Evolutionary conservation across 345 rosid genomes (phyloP), one percentile per base, ranked within the genome.

Genomic region (Ceriops tagal): DNA sequence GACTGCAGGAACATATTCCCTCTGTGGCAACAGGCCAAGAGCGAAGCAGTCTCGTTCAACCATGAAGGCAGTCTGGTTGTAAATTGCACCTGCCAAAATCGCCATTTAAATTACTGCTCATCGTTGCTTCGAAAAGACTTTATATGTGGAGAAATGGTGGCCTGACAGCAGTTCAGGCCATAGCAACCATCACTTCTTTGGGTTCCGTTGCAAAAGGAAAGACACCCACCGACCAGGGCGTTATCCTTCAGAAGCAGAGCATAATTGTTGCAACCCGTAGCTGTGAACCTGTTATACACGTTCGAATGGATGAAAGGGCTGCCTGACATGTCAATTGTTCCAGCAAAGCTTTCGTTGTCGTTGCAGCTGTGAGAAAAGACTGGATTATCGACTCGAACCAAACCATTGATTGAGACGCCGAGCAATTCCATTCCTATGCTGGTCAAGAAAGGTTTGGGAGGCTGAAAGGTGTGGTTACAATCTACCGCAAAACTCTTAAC

Each of bases 81-180:
- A 43, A 24, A 9, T 34, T 7, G 31, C 30, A 10, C 0, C 1
- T 6, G 4, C 20, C 20, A n/a, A 1, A 20, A 8, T 2, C 15
- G 19, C 1, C 4, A 10, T 11, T 0, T 10, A 53, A 21, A 30
- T 13, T 16, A 57, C n/a, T 43, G 6, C 3, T 30, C 71, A 68
- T 68, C 6, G 4, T 18, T 19, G 16, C 64, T 43, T 19, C 7
- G 8, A 58, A 68, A 68, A n/a, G 72, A 47, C 8, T 20, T 31
- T 20, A 68, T 28, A 34, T 31, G 0, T 6, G 72, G 72, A 26
- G 72, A 65, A 60, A 69, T 47, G 15, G 65, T 47, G 28, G 58
- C 28, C 58, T 69, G 72, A 13, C 65, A 69, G 43, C 72, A 69
- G 0, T 28, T 49, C 26, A 69, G 8, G 30, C 72, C 72, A 68